Percentiles rank a stretch among this genome's conserved stretches.
phyloP scores from a whole-genome alignment of 106 monocot genomes.

The Allium fistulosum region DNA sequence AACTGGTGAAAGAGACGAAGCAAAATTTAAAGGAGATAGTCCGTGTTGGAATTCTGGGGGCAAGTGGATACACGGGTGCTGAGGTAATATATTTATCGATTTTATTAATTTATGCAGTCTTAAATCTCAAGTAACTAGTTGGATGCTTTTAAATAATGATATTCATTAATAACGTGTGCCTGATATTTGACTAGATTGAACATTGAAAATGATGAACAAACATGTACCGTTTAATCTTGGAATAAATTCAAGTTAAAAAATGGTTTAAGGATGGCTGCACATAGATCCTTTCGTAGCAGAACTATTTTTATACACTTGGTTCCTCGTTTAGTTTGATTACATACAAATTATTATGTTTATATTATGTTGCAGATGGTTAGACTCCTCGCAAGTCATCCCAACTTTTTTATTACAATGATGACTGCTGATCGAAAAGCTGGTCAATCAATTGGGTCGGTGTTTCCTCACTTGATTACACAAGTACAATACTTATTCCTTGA shows the following conservation, averaged over 20 bases:
- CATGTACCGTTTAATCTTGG: background rate
- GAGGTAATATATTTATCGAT: slow-evolving; percentile 29
- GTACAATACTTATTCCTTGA: slow-evolving; percentile 19
- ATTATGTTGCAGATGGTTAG: slow-evolving; percentile 61
- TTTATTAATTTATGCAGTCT: background rate
- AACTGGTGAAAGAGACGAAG: slow-evolving; percentile 6
- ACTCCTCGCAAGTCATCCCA: slow-evolving; percentile 85
- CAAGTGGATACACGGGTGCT: slow-evolving; percentile 78
- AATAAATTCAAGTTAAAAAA: too few relatives aligned
- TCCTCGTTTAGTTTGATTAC: background rate
- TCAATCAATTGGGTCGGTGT: slow-evolving; percentile 76
- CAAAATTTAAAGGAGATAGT: slow-evolving; percentile 23
- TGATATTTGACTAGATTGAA: too few relatives aligned
- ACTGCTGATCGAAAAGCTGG: slow-evolving; percentile 98
- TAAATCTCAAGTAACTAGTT: background rate
- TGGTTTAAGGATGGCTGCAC: too few relatives aligned
- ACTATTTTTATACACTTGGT: too few relatives aligned
- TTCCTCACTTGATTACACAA: slow-evolving; percentile 83
- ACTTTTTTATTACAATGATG: slow-evolving; percentile 65
- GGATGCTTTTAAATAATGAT: too few relatives aligned
- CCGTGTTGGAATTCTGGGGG: slow-evolving; percentile 47
- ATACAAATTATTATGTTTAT: slow-evolving; percentile 7
- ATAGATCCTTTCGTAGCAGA: too few relatives aligned
- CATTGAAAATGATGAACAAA: too few relatives aligned
- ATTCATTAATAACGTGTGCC: too few relatives aligned